Base-by-base conservation (phyloP, 1,284 basidiomycete species). In the Exsudoporus floridanus region DNA sequence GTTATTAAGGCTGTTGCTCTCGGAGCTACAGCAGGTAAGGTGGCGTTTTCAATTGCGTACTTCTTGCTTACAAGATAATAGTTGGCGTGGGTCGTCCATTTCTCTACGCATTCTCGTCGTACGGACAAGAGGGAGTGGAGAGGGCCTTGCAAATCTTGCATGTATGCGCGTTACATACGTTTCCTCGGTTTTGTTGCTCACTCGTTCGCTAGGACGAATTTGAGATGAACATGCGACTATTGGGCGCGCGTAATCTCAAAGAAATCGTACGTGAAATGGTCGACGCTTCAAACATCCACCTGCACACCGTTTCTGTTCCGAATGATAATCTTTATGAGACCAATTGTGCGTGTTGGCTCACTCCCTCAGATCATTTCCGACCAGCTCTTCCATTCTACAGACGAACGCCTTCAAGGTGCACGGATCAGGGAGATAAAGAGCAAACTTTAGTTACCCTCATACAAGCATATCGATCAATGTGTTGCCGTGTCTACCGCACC, bases 1-100 rank as follows among this genome's bases (percentile, higher is more conserved):
- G 90, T 97, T 1, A 75, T 98, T 59, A 98, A 98, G 70, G 95
- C 94, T 7, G 72, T 98, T 45, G 93, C 94, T 1, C 76, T 98
- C 21, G 95, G 95, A 12, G 95, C 94, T 8, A 94, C 86, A 31
- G 94, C 92, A 19, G 88, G 91, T 80, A 59, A 12, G 53, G 51
- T 50, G 23, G 38, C 46, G 5, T 27, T 35, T 42, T 8, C 18
- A 2, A 19, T 47, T 16, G 38, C 8, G 7, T 40, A 12, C 30
- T 36, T 43, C 30, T 38, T 38, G 43, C 53, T 50, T 34, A 58
- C 47, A 43, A 10, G 36, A 18, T 39, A 10, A 50, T 54, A 80
- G 87, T 91, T 33, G 88, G 89, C 19, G 74, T 92, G 25, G 91
- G 89, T 10, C 79, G 94, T 30, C 91, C 94, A 13, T 92, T 94